A percentile compares a stretch with the other conserved stretches of the same genome.
Evolutionary conservation across 2,329 filamentous ascomycete species (phyloP).

Genomic region (Arthroderma sp.): DNA sequence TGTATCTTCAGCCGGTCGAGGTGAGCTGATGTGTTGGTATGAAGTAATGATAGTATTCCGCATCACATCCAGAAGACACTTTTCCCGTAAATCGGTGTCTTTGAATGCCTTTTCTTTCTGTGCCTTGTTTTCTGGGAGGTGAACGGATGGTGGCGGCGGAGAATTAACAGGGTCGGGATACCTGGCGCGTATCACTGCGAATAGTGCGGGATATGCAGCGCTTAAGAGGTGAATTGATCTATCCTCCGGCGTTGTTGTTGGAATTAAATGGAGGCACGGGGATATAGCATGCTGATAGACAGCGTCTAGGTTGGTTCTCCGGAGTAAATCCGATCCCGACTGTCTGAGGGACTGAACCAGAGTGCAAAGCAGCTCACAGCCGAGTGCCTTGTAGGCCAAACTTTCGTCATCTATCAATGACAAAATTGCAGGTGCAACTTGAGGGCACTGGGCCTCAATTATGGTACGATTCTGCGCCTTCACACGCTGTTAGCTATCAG

Average conservation of each 20-base stretch:
- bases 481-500: not conserved
- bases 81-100: constrained; percentile 14
- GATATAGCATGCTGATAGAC: constrained; percentile 33
- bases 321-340: constrained; percentile 27
- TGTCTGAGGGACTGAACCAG: constrained; percentile 24
- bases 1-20: constrained; percentile 30
- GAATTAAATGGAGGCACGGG: constrained; percentile 63
- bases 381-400: constrained; percentile 24
- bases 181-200: constrained; percentile 40
- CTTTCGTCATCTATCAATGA: constrained; percentile 31
- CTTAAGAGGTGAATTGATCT: constrained; percentile 54
- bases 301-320: constrained; percentile 30
- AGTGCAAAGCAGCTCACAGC: constrained; percentile 24
- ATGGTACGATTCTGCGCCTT: constrained; percentile 16
- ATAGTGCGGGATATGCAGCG: constrained; percentile 53
- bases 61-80: constrained; percentile 16
- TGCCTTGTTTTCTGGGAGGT: constrained; percentile 1
- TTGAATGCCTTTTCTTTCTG: constrained; percentile 7
- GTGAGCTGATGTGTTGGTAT: constrained; percentile 34
- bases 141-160: constrained; percentile 12
- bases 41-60: constrained; percentile 25
- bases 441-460: constrained; percentile 31
- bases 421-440: constrained; percentile 32
- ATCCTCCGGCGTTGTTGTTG: constrained; percentile 58
- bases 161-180: constrained; percentile 12